Base-by-base conservation (phyloP, 441 rosid genomes). In the Arabidopsis hybrid region DNA sequence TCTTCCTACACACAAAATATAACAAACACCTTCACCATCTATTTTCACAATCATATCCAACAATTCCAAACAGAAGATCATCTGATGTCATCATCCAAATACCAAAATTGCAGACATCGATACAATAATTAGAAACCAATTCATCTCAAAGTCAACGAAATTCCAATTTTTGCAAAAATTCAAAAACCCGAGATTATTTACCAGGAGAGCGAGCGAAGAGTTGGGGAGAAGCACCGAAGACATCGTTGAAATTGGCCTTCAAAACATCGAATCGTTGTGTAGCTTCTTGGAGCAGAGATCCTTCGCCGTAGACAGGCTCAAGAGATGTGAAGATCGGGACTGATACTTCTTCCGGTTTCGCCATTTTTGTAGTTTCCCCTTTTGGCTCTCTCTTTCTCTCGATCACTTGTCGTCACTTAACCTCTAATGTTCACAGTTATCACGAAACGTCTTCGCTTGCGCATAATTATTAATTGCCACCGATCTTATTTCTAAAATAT, bases 181-280 rank as follows among this genome's bases (percentile, higher is more conserved):
- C 26, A 21, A 21, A 21, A 21, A 21, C 26, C 26, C 26, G 26
- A 21, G 26, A 21, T 21, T 21, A 21, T 21, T 21, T 21, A 91
- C 99, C 99, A 47, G 98, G 98, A 80, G 99, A 88, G 40, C 97
- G 94, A 46, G 99, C 90, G 65, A 79, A 92, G 69, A 83, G 73
- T 1, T 92, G 81, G 10, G 99, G 98, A 51, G 80, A 40, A 55
- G 89, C 82, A 63, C 82, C 89, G 74, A 91, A 95, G 59, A 82
- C 72, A 46, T 86, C 42, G 18, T 77, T 70, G 72, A 92, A 95
- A 81, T 89, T 91, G 8, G 88, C 71, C 51, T 84, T 84, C 69
- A 92, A 11, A 9, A 42, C 73, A 36, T 91, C 90, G 78, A 91
- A 95, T 13, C 99, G 90, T 50, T 82, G 79, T 65, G 82, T 79